Evolutionary conservation across 345 rosid genomes (phyloP).

Genomic region (Eucalyptus leucophloia): DNA sequence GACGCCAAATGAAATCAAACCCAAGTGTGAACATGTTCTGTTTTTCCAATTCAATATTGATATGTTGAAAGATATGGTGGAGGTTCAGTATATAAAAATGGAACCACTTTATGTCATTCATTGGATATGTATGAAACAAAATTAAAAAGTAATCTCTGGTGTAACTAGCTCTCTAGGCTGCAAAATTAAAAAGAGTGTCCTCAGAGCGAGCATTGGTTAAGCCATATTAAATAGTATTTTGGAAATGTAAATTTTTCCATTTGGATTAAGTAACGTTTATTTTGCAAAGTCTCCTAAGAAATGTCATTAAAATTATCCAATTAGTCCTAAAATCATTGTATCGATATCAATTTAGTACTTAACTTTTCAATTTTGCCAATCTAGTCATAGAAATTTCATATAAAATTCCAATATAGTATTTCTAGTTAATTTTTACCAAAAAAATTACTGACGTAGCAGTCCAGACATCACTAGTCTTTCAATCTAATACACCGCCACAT

Average conservation of each 20-base stretch:
- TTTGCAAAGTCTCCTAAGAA: background rate
- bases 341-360: background rate
- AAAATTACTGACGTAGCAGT: accelerated
- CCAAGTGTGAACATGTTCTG: background rate
- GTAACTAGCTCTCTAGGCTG: background rate
- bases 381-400: accelerated
- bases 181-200: background rate
- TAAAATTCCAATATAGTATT: too few relatives aligned
- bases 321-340: too few relatives aligned
- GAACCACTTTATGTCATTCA: background rate
- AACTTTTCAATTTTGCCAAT: too few relatives aligned
- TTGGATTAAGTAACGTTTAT: background rate
- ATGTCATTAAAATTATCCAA: background rate
- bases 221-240: background rate
- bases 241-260: background rate
- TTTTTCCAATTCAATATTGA: background rate
- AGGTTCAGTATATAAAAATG: background rate
- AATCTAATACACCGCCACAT: accelerated
- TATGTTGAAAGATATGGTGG: background rate
- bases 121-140: background rate
- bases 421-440: accelerated
- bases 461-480: background rate
- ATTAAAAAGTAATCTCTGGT: background rate
- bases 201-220: background rate
- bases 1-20: background rate